Evolutionary conservation across 345 rosid species (phyloP).

Genomic region (Nephelium lappaceum): DNA sequence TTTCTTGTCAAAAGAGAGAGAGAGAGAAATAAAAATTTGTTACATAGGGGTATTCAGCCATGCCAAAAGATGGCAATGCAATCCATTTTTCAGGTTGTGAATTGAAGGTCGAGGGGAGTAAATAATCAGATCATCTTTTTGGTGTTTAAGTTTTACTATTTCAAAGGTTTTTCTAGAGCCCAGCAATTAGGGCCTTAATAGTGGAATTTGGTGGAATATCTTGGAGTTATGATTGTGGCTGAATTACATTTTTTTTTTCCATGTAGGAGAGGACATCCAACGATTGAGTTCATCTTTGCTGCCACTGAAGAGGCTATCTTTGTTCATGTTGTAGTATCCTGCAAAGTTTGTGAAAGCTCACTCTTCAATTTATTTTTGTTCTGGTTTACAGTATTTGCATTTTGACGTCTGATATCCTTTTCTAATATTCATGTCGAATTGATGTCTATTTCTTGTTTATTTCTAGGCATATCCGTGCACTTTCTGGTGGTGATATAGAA

Average conservation of each 20-base stretch:
- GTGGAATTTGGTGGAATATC: background rate
- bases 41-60: too few relatives aligned
- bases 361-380: constrained; percentile 14
- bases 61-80: too few relatives aligned
- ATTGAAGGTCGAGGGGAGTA: too few relatives aligned
- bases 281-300: constrained; percentile 89
- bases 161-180: background rate
- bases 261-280: constrained; percentile 87
- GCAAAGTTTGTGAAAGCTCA: constrained; percentile 74
- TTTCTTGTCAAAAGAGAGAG: too few relatives aligned
- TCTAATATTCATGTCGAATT: constrained; percentile 22
- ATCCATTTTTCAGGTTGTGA: too few relatives aligned
- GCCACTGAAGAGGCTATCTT: constrained; percentile 93
- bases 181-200: background rate
- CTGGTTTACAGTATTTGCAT: constrained; percentile 11
- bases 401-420: constrained; percentile 19
- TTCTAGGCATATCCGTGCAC: constrained; percentile 78
- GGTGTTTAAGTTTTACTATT: background rate
- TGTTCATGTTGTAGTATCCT: constrained; percentile 83
- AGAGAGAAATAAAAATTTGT: too few relatives aligned
- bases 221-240: constrained; percentile 1
- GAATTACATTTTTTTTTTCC: constrained; percentile 23
- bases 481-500: constrained; percentile 79
- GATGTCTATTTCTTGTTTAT: constrained; percentile 24
- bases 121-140: background rate